Base-by-base conservation (phyloP, 805 yeast genomes). In the Ogataea populi-albae region DNA sequence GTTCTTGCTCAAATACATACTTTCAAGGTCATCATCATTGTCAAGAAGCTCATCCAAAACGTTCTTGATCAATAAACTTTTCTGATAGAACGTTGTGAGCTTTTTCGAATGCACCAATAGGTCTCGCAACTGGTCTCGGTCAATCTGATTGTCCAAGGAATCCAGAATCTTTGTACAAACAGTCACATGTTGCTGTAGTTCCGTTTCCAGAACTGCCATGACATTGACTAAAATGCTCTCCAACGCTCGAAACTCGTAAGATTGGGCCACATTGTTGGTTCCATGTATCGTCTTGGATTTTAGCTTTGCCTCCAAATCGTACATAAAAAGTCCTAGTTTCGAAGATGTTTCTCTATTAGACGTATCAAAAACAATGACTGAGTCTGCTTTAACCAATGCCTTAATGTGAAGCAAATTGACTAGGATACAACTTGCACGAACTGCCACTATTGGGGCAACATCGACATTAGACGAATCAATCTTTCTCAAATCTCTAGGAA, bases 381-480 rank as follows among this genome's bases (percentile, higher is more conserved):
- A 66, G 50, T 91, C 86, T 26, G 76, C 71, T 50, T 83, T 85
- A n/a, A 93, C 77, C 30, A 93, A 68, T 1, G 97, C 98, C 46
- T 93, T 83, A 32, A 93, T 87, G 56, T 89, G 93, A 24, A 93
- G 64, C 52, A 93, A 62, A 55, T 88, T 89, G 32, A 93, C 78
- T 35, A 93, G 65, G 14, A 91, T 84, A 34, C 94, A 82, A 45
- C 75, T 74, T 17, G 75, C 71, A 40, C 97, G 72, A 16, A 88
- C 87, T 41, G 89, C 79, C 30, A 93, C 82, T 14, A 87, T 78
- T 0, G 98, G 98, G 3, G 89, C 89, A 15, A 91, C 86, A 59
- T 87, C 95, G 36, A 76, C 72, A 24, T 77, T 65, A 1, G 84
- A 69, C 4, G 80, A 67, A 52, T 91, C 96, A 34, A 89, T 81